Evolutionary conservation across 2,329 filamentous ascomycete genomes (phyloP).

Genomic region (Hymenoscyphus albidus): DNA sequence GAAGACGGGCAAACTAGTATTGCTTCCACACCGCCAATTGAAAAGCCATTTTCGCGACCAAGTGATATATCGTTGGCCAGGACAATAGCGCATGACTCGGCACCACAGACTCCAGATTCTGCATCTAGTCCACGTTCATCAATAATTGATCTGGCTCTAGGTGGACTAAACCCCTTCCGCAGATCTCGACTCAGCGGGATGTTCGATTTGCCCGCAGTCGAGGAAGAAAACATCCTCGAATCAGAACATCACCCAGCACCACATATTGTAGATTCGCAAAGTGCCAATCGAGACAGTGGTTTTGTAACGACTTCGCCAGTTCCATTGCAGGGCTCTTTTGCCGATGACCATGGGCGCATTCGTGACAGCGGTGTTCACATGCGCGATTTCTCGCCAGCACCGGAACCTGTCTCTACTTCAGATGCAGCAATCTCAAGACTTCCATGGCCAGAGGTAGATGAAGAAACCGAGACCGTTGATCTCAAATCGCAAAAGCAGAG

Average conservation of each 20-base stretch:
- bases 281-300: constrained; percentile 47
- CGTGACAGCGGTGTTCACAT: constrained; percentile 55
- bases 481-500: constrained; percentile 32
- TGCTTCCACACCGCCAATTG: neutral
- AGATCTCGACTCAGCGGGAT: constrained; percentile 23
- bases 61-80: neutral
- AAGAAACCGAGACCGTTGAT: constrained; percentile 43
- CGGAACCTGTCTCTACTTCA: constrained; percentile 30
- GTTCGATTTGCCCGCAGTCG: constrained; percentile 28
- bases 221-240: constrained; percentile 27
- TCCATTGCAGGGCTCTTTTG: constrained; percentile 33
- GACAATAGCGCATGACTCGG: neutral
- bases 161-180: constrained; percentile 16
- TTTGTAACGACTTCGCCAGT: constrained; percentile 46
- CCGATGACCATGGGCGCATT: constrained; percentile 28
- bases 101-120: neutral
- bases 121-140: constrained; percentile 8
- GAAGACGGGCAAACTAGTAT: constrained; percentile 3
- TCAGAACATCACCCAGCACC: constrained; percentile 14
- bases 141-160: constrained; percentile 5
- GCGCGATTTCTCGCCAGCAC: constrained; percentile 41
- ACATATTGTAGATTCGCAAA: constrained; percentile 12
- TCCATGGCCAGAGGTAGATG: constrained; percentile 41
- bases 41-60: constrained; percentile 9
- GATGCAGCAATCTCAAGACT: constrained; percentile 37